Base-by-base conservation (phyloP, 2,329 filamentous ascomycete genomes). In the Coniella lustricola region DNA sequence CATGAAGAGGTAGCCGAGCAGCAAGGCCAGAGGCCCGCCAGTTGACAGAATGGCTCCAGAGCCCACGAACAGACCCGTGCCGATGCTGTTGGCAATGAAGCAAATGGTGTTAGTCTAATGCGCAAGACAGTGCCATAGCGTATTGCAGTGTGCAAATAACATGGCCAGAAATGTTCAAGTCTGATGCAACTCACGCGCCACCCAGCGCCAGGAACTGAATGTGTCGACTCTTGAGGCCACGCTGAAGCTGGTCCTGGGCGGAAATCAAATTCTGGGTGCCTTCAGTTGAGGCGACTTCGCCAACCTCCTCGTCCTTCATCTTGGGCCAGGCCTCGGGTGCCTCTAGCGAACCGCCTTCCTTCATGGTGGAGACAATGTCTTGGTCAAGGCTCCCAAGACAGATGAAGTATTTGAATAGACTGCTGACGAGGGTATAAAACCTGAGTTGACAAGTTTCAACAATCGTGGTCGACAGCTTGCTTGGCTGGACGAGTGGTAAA, bases 11-110 rank as follows among this genome's bases (percentile, higher is more conserved):
- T 85, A 88, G 41, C 81, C 82, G 55, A 89, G 75, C 40, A 89
- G 71, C 33, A 81, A 76, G 25, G 81, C 79, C 1, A 77, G 79
- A 9, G 85, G 84, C 0, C 85, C 84, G 9, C 81, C 74, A 42
- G 73, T 77, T 49, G 77, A 70, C 46, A 88, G 70, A 13, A 81
- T 80, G 35, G 67, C 68, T 38, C 84, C 84, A 43, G 77, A 81
- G 44, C 84, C 82, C 31, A 88, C 74, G 64, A 88, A 87, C 37
- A 88, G 72, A 54, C 84, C 84, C 2, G 84, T 88, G 46, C 84
- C 84, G 57, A 88, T 82, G 13, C 83, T 86, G 46, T 80, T 81
- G 16, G 16, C 8, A 9, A 4, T 5, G 14, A 13, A 5, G 14
- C 17, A 14, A n/a, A n/a, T n/a, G n/a, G n/a, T n/a, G 42, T 52